phyloP scores from a whole-genome alignment of 768 basidiomycete genomes.

The Termitomyces sp. region DNA sequence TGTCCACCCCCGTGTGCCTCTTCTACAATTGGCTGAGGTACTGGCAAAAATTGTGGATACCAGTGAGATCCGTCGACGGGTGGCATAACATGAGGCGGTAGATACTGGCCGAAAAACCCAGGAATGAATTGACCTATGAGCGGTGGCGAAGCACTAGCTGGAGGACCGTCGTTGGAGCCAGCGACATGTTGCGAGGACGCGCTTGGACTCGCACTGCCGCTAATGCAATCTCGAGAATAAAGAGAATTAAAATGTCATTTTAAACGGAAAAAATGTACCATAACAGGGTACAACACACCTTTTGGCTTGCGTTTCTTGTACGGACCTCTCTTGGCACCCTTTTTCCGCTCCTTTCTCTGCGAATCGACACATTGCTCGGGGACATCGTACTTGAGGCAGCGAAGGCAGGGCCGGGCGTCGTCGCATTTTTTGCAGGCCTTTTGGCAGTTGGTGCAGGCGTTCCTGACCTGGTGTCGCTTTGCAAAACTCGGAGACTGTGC shows the following conservation, averaged over 20 bases:
- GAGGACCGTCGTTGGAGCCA: conserved; percentile 33
- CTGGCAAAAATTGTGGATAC: conserved; percentile 30
- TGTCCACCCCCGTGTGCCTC: conserved; percentile 15
- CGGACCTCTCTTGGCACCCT: conserved; percentile 80
- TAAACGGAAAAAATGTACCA: conserved; percentile 11
- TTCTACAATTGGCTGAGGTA: conserved; percentile 14
- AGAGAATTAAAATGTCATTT: conserved; percentile 29
- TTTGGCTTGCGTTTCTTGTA: conserved; percentile 96
- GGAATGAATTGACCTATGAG: conserved; percentile 48
- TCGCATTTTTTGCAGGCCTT: conserved; percentile 92
- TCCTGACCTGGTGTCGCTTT: conserved; percentile 87
- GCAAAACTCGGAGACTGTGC: conserved; percentile 52
- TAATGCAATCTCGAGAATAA: conserved; percentile 53
- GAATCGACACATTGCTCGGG: conserved; percentile 87
- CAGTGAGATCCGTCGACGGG: conserved; percentile 43
- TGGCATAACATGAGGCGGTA: conserved; percentile 41
- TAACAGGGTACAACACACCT: conserved; percentile 45
- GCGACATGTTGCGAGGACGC: conserved; percentile 34
- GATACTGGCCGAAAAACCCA: conserved; percentile 52
- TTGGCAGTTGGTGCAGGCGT: conserved; percentile 87
- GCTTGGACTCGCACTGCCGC: conserved; percentile 38
- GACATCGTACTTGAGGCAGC: conserved; percentile 88
- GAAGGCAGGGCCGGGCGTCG: conserved; percentile 86
- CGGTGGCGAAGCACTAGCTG: conserved; percentile 39
- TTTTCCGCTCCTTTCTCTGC: conserved; percentile 87